phyloP scores from a whole-genome alignment of 164 flowering plant genomes.

The Magnolia sinica region DNA sequence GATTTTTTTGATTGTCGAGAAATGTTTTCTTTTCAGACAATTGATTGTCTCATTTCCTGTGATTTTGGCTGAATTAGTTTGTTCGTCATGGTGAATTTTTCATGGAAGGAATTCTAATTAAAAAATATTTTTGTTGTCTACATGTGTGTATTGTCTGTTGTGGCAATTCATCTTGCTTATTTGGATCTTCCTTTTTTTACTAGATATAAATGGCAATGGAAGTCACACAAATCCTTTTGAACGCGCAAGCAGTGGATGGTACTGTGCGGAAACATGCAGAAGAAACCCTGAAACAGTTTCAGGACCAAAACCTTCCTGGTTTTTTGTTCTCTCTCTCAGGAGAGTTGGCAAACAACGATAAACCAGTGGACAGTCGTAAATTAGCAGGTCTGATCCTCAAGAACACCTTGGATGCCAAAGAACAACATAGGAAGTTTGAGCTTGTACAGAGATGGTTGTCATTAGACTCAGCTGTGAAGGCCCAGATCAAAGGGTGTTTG shows the following conservation, averaged over 20 bases:
- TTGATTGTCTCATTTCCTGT: too few species aligned
- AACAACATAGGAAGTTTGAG: constrained; percentile 55
- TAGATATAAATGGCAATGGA: background rate
- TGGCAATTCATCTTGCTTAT: background rate
- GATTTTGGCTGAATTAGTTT: background rate
- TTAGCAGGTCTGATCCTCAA: constrained; percentile 61
- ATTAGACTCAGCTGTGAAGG: constrained; percentile 36
- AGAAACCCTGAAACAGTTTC: constrained; percentile 52
- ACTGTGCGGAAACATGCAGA: constrained; percentile 55
- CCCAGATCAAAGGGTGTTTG: constrained; percentile 44
- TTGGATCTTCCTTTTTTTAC: background rate
- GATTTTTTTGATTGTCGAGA: too few species aligned
- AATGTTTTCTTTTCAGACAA: too few species aligned
- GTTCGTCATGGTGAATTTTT: background rate
- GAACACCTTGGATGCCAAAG: constrained; percentile 69
- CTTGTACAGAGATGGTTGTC: constrained; percentile 60
- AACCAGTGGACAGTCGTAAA: constrained; percentile 62
- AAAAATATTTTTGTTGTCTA: background rate
- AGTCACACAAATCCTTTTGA: constrained; percentile 53
- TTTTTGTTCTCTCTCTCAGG: constrained; percentile 55
- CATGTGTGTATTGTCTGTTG: background rate
- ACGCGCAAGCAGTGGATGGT: constrained; percentile 58
- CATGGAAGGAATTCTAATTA: background rate
- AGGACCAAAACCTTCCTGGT: constrained; percentile 56
- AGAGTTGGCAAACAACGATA: constrained; percentile 55